A percentile compares a stretch with the other conserved stretches of the same genome.
phyloP scores from a whole-genome alignment of 805 yeast species.

The Danielozyma ontarioensis region DNA sequence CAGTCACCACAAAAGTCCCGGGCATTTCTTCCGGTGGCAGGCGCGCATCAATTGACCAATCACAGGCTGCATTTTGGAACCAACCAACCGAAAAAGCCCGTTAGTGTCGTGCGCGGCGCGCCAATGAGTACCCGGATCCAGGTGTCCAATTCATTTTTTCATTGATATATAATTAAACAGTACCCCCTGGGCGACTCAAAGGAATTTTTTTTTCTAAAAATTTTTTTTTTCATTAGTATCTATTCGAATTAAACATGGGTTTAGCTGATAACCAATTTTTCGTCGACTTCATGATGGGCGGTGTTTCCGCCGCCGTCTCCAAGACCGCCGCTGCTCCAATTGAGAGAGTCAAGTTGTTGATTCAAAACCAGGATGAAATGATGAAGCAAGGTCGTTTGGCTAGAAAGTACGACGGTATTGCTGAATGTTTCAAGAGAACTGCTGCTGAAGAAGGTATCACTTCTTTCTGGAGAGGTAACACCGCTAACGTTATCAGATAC shows the following conservation, averaged over 20 bases:
- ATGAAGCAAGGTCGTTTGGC: conserved; percentile 94
- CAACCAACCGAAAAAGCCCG: neutral
- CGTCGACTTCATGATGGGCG: conserved; percentile 82
- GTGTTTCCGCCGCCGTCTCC: conserved; percentile 98
- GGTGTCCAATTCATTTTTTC: no score
- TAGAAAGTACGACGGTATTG: conserved; percentile 81
- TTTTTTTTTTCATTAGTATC: conserved; percentile 7
- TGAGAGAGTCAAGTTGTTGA: conserved; percentile 93
- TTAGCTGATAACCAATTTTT: conserved; percentile 23
- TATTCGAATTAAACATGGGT: conserved; percentile 6
- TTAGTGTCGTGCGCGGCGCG: neutral
- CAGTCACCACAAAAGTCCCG: no score
- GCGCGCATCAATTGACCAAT: neutral
- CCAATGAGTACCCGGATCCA: no score
- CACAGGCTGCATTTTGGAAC: neutral
- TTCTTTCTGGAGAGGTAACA: conserved; percentile 99
- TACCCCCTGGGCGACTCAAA: neutral
- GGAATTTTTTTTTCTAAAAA: conserved; percentile 8
- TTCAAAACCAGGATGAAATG: conserved; percentile 98
- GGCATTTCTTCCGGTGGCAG: no score
- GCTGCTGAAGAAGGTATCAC: conserved; percentile 87
- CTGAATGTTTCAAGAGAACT: conserved; percentile 92
- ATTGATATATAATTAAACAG: neutral
- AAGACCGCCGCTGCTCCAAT: conserved; percentile 98
- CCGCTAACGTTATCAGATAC: conserved; percentile 97